Percentiles rank a stretch among this genome's conserved stretches.
These are phyloP conservation scores for Penicillium herquei DNA, from an alignment of 495 filamentous ascomycete species.

Conservation along the genomic window DNA sequence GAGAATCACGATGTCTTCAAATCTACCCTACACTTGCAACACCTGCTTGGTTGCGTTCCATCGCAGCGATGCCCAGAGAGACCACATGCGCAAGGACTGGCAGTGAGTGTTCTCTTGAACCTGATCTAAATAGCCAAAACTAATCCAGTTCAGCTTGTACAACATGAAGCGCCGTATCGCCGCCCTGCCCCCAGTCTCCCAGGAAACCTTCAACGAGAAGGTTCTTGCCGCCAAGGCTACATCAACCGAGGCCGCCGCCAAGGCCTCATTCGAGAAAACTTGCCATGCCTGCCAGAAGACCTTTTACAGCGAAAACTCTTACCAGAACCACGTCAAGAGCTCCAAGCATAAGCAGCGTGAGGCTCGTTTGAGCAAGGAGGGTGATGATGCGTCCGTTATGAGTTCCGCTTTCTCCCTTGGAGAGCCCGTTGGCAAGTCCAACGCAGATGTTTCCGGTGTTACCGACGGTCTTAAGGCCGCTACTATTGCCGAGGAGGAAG, in stretches of 20 bases:
- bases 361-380: constrained; percentile 42
- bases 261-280: constrained; percentile 81
- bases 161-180: constrained; percentile 96
- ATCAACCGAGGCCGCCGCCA: constrained; percentile 78
- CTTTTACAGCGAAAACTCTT: constrained; percentile 95
- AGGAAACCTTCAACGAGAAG: constrained; percentile 93
- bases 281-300: constrained; percentile 86
- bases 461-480: constrained; percentile 74
- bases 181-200: constrained; percentile 84
- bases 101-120: constrained; percentile 62
- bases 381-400: constrained; percentile 73
- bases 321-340: constrained; percentile 86
- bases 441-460: constrained; percentile 74
- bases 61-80: constrained; percentile 86
- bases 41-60: constrained; percentile 96
- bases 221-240: constrained; percentile 88
- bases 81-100: constrained; percentile 97
- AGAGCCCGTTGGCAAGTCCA: constrained; percentile 62
- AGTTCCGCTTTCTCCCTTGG: constrained; percentile 90
- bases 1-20: constrained; percentile 24
- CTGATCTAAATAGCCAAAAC: neutral
- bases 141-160: constrained; percentile 64
- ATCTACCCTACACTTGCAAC: constrained; percentile 94
- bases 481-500: constrained; percentile 58
- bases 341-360: constrained; percentile 82